Percentiles rank a stretch among this genome's conserved stretches.
phyloP scores from a whole-genome alignment of 495 filamentous ascomycete species.

The Penicillium daleae region DNA sequence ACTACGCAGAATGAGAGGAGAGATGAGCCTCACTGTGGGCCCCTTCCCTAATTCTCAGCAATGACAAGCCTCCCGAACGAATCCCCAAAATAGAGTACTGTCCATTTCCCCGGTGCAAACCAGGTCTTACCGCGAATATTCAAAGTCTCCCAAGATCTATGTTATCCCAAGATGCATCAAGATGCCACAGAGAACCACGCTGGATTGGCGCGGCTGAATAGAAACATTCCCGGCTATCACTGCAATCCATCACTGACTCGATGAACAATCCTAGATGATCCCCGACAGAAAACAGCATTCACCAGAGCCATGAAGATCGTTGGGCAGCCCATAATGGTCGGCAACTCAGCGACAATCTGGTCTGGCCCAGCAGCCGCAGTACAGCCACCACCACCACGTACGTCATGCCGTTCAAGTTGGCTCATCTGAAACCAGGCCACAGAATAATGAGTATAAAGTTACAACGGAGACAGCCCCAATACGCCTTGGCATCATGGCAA shows the following conservation, averaged over 20 bases:
- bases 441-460: background rate
- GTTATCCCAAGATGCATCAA: background rate
- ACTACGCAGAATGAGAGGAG: background rate
- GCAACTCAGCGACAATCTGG: background rate
- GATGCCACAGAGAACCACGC: background rate
- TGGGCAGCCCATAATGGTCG: background rate
- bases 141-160: background rate
- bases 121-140: background rate
- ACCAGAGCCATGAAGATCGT: background rate
- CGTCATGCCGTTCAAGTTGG: background rate
- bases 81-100: too few species aligned
- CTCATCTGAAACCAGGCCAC: too few species aligned
- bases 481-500: background rate
- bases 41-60: too few species aligned
- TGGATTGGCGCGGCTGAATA: background rate
- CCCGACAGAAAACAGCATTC: background rate
- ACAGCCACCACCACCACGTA: conserved; percentile 3
- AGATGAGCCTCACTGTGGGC: background rate
- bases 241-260: too few species aligned
- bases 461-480: background rate
- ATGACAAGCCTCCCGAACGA: too few species aligned
- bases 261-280: background rate
- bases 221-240: background rate
- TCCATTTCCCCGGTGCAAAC: too few species aligned
- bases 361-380: background rate